phyloP scores from a whole-genome alignment of 129 eudicot genomes.

The Logfia minima region DNA sequence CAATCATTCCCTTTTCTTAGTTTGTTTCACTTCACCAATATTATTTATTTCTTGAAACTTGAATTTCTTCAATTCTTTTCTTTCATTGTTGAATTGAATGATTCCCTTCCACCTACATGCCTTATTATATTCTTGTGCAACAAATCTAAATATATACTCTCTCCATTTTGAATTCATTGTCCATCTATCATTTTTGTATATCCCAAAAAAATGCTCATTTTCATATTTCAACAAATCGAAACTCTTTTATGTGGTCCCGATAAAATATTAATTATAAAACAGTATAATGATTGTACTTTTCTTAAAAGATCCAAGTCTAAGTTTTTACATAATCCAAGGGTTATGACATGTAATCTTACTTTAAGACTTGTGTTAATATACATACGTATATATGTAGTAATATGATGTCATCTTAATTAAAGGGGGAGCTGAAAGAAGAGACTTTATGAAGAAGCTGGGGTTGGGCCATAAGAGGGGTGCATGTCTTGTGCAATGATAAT shows the following conservation, averaged over 20 bases:
- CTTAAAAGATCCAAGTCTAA: not conserved
- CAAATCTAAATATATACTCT: not conserved
- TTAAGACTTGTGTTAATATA: not conserved
- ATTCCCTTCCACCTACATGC: slow-evolving; percentile 34
- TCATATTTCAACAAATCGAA: not conserved
- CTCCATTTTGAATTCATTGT: too few relatives aligned
- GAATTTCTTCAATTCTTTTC: slow-evolving; percentile 23
- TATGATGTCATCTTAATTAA: slow-evolving; percentile 32
- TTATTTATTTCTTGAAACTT: slow-evolving; percentile 35
- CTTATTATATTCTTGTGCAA: slow-evolving; percentile 3
- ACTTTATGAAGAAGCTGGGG: slow-evolving; percentile 40
- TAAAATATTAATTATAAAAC: too few relatives aligned
- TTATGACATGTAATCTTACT: not conserved
- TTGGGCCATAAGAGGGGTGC: slow-evolving; percentile 40
- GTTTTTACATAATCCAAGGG: not conserved
- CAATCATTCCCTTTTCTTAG: slow-evolving; percentile 39
- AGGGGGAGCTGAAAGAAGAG: slow-evolving; percentile 12
- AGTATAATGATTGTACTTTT: not conserved
- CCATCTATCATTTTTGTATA: not conserved
- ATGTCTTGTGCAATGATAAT: slow-evolving; percentile 40
- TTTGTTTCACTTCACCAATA: slow-evolving; percentile 33
- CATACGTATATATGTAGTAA: slow-evolving; percentile 22
- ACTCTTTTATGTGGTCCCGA: too few relatives aligned
- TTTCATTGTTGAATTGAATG: slow-evolving; percentile 26
- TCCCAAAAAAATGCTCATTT: not conserved